Evolutionary conservation across 2,329 filamentous ascomycete species (phyloP).

Genomic region (Verticillium zaregamsianum): DNA sequence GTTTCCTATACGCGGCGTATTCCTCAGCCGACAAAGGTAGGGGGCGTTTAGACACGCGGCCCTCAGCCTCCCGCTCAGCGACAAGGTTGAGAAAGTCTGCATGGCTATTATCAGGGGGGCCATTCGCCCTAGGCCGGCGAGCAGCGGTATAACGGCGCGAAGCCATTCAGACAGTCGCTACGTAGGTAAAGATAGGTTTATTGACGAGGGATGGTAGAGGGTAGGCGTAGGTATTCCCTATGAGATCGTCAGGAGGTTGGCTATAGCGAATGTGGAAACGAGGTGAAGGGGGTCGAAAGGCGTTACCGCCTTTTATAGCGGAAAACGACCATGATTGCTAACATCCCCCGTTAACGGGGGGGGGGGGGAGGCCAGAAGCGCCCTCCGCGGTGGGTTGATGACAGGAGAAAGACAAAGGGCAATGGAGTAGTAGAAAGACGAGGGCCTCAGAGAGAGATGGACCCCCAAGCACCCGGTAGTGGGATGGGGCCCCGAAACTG

Average conservation of each 20-base stretch:
- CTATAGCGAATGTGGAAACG: background rate
- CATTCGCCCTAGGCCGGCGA: background rate
- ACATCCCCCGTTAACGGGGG: background rate
- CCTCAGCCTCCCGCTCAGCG: constrained; percentile 1
- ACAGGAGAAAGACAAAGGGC: background rate
- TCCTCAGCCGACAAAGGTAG: constrained; percentile 14
- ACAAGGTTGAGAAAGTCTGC: constrained; percentile 10
- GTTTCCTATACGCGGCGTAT: constrained; percentile 11
- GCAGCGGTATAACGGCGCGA: constrained; percentile 1
- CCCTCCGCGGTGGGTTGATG: background rate
- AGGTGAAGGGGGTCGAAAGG: background rate
- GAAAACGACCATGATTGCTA: background rate
- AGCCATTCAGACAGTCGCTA: background rate
- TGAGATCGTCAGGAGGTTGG: background rate
- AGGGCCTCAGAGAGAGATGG: background rate
- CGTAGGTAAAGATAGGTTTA: background rate
- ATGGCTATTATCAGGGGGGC: constrained; percentile 1
- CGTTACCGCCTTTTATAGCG: constrained; percentile 3
- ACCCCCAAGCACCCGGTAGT: background rate
- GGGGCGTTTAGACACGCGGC: constrained; percentile 1
- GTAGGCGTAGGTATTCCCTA: background rate
- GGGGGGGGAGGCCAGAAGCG: background rate
- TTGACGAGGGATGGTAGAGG: background rate
- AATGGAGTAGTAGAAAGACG: background rate
- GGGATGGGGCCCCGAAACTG: background rate